These are phyloP conservation scores for Candida palmyrensis DNA, from an alignment of 805 yeast species.

Conservation along the genomic window DNA sequence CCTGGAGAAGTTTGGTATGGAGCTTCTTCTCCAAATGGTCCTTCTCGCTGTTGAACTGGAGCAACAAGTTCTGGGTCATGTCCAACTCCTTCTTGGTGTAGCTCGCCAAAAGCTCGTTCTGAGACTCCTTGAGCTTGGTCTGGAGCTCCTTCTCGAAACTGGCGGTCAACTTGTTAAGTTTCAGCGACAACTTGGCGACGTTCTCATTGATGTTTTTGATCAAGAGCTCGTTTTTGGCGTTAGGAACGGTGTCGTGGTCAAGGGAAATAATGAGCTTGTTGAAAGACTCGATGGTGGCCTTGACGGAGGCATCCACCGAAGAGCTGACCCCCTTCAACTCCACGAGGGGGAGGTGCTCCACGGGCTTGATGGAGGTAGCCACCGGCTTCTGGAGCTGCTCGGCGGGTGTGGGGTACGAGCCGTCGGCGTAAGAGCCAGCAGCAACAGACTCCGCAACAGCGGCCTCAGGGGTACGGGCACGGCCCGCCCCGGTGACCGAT, in stretches of 20 bases:
- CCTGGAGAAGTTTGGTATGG: constrained; percentile 51
- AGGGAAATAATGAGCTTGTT: constrained; percentile 32
- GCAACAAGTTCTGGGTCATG: constrained; percentile 52
- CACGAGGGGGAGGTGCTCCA: constrained; percentile 30
- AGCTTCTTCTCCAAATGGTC: constrained; percentile 55
- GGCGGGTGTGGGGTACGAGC: constrained; percentile 25
- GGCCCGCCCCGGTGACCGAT: neutral
- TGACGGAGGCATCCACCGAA: constrained; percentile 28
- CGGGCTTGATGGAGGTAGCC: constrained; percentile 25
- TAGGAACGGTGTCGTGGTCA: constrained; percentile 20
- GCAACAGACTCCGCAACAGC: neutral
- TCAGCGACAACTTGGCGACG: constrained; percentile 24
- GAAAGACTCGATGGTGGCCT: constrained; percentile 32
- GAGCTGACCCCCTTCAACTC: constrained; percentile 18
- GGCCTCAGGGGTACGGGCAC: neutral
- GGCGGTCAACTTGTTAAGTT: constrained; percentile 26
- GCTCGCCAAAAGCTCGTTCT: constrained; percentile 34
- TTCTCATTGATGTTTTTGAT: constrained; percentile 28
- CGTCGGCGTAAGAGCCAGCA: constrained; percentile 3
- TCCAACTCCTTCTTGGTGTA: constrained; percentile 48
- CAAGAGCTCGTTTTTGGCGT: constrained; percentile 18
- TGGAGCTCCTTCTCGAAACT: constrained; percentile 34
- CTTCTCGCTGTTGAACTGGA: constrained; percentile 61
- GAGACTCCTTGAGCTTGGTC: constrained; percentile 28
- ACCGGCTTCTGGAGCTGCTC: constrained; percentile 39